These are phyloP conservation scores for Trypethelium eluteriae DNA, from an alignment of 495 filamentous ascomycete genomes.

Conservation along the genomic window DNA sequence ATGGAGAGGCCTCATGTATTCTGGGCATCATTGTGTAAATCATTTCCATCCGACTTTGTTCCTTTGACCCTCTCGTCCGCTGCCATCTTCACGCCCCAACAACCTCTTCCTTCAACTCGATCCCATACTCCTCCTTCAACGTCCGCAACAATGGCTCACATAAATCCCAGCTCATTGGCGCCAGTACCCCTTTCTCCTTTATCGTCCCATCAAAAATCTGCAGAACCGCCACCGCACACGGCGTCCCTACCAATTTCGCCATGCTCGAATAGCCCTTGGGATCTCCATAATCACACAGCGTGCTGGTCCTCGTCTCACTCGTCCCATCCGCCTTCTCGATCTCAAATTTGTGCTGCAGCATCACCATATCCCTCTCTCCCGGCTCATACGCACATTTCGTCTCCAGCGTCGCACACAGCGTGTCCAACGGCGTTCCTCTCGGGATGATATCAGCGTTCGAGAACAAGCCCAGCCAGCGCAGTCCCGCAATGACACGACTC, in stretches of 20 bases:
- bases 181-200: slow-evolving; percentile 67
- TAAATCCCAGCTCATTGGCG: slow-evolving; percentile 70
- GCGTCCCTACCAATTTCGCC: slow-evolving; percentile 75
- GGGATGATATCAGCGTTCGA: slow-evolving; percentile 65
- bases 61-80: not conserved
- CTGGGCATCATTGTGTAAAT: not conserved
- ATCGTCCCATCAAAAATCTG: slow-evolving; percentile 78
- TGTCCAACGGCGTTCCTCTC: slow-evolving; percentile 34
- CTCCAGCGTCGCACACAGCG: slow-evolving; percentile 79
- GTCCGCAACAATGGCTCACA: slow-evolving; percentile 50
- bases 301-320: slow-evolving; percentile 69
- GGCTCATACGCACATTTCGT: slow-evolving; percentile 84
- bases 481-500: slow-evolving; percentile 63
- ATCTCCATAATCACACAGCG: slow-evolving; percentile 79
- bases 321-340: slow-evolving; percentile 73
- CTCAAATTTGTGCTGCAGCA: slow-evolving; percentile 90
- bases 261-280: slow-evolving; percentile 70
- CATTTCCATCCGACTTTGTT: not conserved
- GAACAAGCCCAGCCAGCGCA: slow-evolving; percentile 85
- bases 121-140: slow-evolving; percentile 39
- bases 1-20: not conserved
- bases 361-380: slow-evolving; percentile 72
- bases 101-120: slow-evolving; percentile 36
- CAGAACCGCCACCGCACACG: slow-evolving; percentile 45
- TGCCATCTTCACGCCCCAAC: slow-evolving; percentile 7